Evolutionary conservation across 495 filamentous ascomycete genomes (phyloP), one percentile per base, ranked within the genome.

Genomic region (Hypoxylon trugodes): DNA sequence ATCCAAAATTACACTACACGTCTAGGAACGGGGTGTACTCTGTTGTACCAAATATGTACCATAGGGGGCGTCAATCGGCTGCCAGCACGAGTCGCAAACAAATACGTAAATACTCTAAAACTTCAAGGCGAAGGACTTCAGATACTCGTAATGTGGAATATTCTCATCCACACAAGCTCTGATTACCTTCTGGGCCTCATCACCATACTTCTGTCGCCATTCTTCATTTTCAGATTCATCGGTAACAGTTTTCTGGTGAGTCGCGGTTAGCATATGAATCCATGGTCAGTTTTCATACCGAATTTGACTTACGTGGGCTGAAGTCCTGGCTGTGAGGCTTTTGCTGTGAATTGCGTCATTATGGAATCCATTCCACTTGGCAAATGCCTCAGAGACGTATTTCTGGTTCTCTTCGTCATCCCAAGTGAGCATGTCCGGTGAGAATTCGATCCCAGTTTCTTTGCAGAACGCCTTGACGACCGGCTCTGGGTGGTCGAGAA

Each of bases 311-410:
- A 96, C 93, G 68, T 90, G 84, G 35, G 69, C 74, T 33, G 72
- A 52, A 21, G 68, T 70, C 70, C 92, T 78, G 12, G 91, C 83
- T 66, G 86, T 88, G 63, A 98, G 74, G 36, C 84, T 86, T 45
- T 79, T 88, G 60, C 89, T 93, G 47, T 88, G 77, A 60, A 98
- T 90, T 13, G 91, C 95, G 80, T 97, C 94, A 47, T 98, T 90
- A 69, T 98, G 95, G 73, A 97, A 98, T 0, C 93, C 95, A 52
- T 86, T 87, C 95, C 95, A 98, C 78, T 98, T 98, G 77, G 91
- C 90, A 77, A 98, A 98, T 15, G 83, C 82, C 50, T 83, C 81
- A 49, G 77, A 79, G 0, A 90, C 93, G 48, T 77, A 69, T 45
- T 75, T 49, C 55, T 94, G 86, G 38, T 88, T 86, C 46, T 86